Evolutionary conservation across 495 filamentous ascomycete species (phyloP).

Genomic region (Penicillium manginii): DNA sequence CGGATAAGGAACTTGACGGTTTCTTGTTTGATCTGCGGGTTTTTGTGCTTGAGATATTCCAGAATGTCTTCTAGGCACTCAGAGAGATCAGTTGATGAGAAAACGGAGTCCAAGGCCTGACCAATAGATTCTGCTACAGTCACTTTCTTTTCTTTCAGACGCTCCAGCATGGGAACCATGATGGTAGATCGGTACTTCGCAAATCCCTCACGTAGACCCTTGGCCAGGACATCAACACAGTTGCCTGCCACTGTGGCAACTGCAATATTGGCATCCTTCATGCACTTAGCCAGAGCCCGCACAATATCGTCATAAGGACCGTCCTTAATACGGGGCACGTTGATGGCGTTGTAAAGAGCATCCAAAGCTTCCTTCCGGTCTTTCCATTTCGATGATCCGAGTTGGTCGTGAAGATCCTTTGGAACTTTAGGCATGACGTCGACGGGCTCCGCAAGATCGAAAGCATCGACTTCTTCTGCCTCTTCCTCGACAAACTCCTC

Average conservation of each 20-base stretch:
- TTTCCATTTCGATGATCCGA: constrained; percentile 95
- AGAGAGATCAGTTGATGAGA: constrained; percentile 72
- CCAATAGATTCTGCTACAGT: constrained; percentile 85
- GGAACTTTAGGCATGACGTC: constrained; percentile 87
- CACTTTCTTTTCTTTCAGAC: constrained; percentile 96
- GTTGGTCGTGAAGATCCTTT: constrained; percentile 75
- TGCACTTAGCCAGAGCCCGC: constrained; percentile 82
- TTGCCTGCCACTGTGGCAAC: constrained; percentile 94
- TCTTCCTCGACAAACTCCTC: constrained; percentile 72
- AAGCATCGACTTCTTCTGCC: constrained; percentile 72
- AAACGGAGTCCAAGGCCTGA: constrained; percentile 84
- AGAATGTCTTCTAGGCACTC: constrained; percentile 90
- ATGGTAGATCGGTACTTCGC: constrained; percentile 78
- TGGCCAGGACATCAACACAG: constrained; percentile 90
- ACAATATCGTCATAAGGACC: constrained; percentile 84
- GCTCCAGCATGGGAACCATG: constrained; percentile 87
- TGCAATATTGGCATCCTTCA: constrained; percentile 98
- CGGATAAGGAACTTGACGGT: constrained; percentile 88
- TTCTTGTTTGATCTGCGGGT: constrained; percentile 95
- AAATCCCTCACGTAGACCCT: constrained; percentile 79
- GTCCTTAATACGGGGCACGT: constrained; percentile 91
- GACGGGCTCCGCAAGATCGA: constrained; percentile 89
- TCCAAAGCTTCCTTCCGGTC: constrained; percentile 95
- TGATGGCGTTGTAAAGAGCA: constrained; percentile 72
- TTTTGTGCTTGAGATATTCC: constrained; percentile 87